A percentile compares a stretch with the other conserved stretches of the same genome.
phyloP scores from a whole-genome alignment of 1,284 basidiomycete species.

The Grifola frondosa region DNA sequence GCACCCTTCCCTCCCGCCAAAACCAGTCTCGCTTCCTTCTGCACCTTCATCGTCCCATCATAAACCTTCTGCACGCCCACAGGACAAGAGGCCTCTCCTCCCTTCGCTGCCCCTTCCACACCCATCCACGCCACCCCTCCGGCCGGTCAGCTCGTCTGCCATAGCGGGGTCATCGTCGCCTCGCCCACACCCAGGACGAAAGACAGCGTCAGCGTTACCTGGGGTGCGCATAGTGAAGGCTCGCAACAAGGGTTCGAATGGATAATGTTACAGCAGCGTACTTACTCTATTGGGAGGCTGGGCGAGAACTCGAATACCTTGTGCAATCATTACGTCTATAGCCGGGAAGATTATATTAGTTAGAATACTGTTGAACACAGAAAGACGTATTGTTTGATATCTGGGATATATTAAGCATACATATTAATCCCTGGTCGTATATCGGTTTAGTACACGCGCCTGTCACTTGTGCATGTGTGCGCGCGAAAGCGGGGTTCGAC shows the following conservation, averaged over 20 bases:
- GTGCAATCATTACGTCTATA: too few species aligned
- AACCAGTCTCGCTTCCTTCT: conserved; percentile 33
- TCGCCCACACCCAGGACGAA: conserved; percentile 7
- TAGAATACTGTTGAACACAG: too few species aligned
- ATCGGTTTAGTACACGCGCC: conserved; percentile 24
- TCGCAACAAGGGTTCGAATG: neutral
- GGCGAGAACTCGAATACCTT: too few species aligned
- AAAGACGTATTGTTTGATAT: too few species aligned
- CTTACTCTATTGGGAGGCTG: too few species aligned
- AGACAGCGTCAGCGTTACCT: conserved; percentile 3
- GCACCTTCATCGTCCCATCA: conserved; percentile 4
- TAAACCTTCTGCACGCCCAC: conserved; percentile 3
- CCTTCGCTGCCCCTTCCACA: conserved; percentile 15
- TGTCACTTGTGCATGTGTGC: conserved; percentile 16
- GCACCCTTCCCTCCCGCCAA: conserved; percentile 54
- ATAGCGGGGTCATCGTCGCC: neutral
- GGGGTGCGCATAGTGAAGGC: conserved; percentile 19
- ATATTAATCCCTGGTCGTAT: conserved; percentile 16
- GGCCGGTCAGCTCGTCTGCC: neutral
- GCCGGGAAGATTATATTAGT: too few species aligned
- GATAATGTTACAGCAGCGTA: neutral
- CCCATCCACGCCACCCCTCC: conserved; percentile 1
- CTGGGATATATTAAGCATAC: too few species aligned
- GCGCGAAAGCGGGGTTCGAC: conserved; percentile 42
- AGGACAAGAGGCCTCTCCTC: conserved; percentile 5